phyloP scores from a whole-genome alignment of 169 alveolate species.

The Eimeria maxima region DNA sequence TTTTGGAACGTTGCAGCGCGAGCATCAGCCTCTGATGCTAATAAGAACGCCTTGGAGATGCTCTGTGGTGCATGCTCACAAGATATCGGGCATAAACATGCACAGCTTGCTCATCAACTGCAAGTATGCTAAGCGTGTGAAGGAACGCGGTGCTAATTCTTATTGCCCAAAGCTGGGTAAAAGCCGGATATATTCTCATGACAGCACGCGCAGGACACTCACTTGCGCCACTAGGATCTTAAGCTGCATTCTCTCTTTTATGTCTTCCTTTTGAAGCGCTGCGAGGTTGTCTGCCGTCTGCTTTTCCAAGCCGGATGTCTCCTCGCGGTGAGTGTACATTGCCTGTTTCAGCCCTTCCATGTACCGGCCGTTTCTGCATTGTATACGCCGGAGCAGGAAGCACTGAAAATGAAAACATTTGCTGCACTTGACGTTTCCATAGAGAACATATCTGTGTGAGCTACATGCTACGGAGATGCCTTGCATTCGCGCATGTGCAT shows the following conservation, averaged over 20 bases:
- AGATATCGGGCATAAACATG: neutral
- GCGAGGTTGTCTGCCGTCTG: neutral
- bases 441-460: neutral
- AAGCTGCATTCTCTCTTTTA: slow-evolving; percentile 36
- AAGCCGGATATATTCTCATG: neutral
- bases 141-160: neutral
- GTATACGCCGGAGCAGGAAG: neutral
- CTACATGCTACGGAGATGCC: neutral
- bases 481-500: too few species aligned
- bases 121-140: neutral
- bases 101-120: neutral
- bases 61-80: slow-evolving; percentile 40
- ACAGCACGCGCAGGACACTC: neutral
- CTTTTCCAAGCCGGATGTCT: neutral
- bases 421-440: neutral
- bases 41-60: slow-evolving; percentile 46
- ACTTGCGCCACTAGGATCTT: slow-evolving; percentile 42
- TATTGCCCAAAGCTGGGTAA: too few species aligned
- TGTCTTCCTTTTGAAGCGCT: slow-evolving; percentile 22
- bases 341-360: slow-evolving; percentile 57
- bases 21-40: slow-evolving; percentile 39
- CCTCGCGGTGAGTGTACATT: slow-evolving; percentile 43
- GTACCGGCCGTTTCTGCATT: slow-evolving; percentile 65
- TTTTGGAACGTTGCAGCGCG: slow-evolving; percentile 48
- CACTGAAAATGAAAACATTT: neutral